Conservation (phyloP, 495 filamentous ascomycete species). For the Cercophora samala region DNA sequence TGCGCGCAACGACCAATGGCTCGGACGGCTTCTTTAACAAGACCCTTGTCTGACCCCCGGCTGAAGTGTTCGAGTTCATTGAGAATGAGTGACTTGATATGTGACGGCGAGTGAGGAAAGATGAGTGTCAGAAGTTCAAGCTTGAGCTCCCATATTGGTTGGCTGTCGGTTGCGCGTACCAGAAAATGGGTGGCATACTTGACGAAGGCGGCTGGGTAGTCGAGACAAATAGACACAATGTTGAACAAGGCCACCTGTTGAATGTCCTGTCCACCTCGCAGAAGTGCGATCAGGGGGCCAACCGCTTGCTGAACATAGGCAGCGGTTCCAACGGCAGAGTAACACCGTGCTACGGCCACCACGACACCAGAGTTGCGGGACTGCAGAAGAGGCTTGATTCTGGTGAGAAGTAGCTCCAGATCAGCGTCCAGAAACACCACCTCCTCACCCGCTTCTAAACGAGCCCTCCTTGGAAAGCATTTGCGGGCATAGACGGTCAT, state of each 20-base stretch:
- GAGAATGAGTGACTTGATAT: conserved; percentile 79
- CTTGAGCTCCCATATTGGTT: conserved; percentile 83
- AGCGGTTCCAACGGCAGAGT: conserved; percentile 73
- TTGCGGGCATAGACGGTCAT: conserved; percentile 79
- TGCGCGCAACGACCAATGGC: conserved; percentile 93
- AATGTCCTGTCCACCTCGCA: conserved; percentile 80
- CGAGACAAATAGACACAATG: conserved; percentile 82
- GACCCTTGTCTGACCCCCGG: conserved; percentile 64
- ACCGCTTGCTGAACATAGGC: conserved; percentile 68
- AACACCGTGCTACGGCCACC: conserved; percentile 79
- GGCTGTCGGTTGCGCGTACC: conserved; percentile 73
- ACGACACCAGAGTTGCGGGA: conserved; percentile 92
- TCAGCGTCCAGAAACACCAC: conserved; percentile 71
- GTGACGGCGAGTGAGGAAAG: conserved; percentile 73
- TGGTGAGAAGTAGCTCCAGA: conserved; percentile 74
- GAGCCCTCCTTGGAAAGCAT: conserved; percentile 79
- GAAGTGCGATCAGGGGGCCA: conserved; percentile 79
- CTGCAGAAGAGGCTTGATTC: conserved; percentile 78
- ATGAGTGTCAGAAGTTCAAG: conserved; percentile 85
- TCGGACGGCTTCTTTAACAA: conserved; percentile 82
- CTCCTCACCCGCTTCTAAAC: conserved; percentile 54
- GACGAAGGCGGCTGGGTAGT: conserved; percentile 69
- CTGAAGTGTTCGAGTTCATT: conserved; percentile 93
- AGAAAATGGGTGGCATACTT: conserved; percentile 85
- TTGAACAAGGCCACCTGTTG: conserved; percentile 87